Conservation (phyloP, 2,329 filamentous ascomycete species). For the Thielaviopsis musarum region DNA sequence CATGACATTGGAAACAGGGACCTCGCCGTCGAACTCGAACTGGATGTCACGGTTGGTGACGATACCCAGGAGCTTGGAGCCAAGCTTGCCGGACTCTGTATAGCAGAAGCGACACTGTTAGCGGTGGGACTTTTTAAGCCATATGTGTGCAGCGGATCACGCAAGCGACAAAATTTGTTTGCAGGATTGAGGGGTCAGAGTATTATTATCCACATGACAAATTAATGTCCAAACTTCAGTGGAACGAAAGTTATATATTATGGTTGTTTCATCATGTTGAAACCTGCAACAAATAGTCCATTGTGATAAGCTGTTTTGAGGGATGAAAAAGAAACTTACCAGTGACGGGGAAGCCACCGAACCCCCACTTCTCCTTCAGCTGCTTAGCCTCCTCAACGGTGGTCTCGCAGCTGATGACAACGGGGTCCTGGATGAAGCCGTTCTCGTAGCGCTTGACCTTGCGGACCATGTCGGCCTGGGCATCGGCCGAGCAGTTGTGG, state of each 20-base stretch:
- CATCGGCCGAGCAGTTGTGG: constrained; percentile 97
- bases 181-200: constrained; percentile 13
- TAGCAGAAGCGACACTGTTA: constrained; percentile 7
- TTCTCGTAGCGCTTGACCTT: constrained; percentile 99
- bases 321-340: constrained; percentile 44
- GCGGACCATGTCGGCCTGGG: constrained; percentile 95
- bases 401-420: constrained; percentile 74
- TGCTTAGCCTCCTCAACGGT: constrained; percentile 83
- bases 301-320: not conserved
- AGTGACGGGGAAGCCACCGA: constrained; percentile 95
- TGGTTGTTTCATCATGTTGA: constrained; percentile 58
- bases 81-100: constrained; percentile 75
- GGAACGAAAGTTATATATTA: constrained; percentile 99
- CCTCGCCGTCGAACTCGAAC: constrained; percentile 63
- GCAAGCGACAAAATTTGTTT: not conserved
- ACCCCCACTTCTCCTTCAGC: constrained; percentile 95
- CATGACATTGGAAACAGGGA: constrained; percentile 80
- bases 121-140: constrained; percentile 3
- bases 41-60: constrained; percentile 97
- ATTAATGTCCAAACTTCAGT: constrained; percentile 63
- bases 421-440: constrained; percentile 91
- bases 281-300: not conserved
- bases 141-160: not conserved
- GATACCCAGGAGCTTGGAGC: constrained; percentile 92
- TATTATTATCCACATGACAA: constrained; percentile 58